These are phyloP conservation scores for Olyra latifolia DNA, from an alignment of 176 grass and related monocot species.

Conservation along the genomic window DNA sequence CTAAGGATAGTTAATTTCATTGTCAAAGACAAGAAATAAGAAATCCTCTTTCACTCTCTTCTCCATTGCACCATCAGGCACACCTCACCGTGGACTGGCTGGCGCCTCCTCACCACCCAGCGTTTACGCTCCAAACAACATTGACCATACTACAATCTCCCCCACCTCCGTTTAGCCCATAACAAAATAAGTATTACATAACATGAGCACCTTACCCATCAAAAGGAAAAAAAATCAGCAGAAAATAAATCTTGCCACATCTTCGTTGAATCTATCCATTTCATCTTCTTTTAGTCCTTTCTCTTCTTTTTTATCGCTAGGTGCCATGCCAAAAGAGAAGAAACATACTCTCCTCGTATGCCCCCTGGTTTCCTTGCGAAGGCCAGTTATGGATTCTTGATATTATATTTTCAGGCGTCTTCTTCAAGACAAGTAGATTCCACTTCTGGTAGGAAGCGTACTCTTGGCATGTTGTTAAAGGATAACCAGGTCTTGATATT, in stretches of 20 bases:
- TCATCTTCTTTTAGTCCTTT: slow-evolving; percentile 8
- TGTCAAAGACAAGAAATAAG: too few species aligned
- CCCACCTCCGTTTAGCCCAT: too few species aligned
- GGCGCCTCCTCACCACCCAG: too few species aligned
- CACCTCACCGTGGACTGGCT: too few species aligned
- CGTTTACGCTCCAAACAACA: too few species aligned
- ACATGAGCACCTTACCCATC: background rate
- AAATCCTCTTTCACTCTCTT: too few species aligned
- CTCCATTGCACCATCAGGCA: too few species aligned
- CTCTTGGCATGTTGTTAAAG: slow-evolving; percentile 49
- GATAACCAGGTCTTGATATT: slow-evolving; percentile 37
- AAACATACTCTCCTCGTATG: background rate
- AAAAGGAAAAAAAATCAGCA: slow-evolving; percentile 6
- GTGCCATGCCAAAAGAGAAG: background rate
- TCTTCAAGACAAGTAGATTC: slow-evolving; percentile 32
- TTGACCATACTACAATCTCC: too few species aligned
- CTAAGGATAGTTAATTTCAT: too few species aligned
- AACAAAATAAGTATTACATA: background rate
- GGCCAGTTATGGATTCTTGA: slow-evolving; percentile 21
- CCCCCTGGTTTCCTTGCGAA: background rate
- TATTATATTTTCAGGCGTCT: slow-evolving; percentile 49
- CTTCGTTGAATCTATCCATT: background rate
- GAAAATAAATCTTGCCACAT: background rate
- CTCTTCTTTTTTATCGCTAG: background rate
- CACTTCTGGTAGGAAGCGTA: slow-evolving; percentile 37